These are phyloP conservation scores for Camellia lanceoleosa DNA, from an alignment of 148 eudicot genomes.

Conservation along the genomic window DNA sequence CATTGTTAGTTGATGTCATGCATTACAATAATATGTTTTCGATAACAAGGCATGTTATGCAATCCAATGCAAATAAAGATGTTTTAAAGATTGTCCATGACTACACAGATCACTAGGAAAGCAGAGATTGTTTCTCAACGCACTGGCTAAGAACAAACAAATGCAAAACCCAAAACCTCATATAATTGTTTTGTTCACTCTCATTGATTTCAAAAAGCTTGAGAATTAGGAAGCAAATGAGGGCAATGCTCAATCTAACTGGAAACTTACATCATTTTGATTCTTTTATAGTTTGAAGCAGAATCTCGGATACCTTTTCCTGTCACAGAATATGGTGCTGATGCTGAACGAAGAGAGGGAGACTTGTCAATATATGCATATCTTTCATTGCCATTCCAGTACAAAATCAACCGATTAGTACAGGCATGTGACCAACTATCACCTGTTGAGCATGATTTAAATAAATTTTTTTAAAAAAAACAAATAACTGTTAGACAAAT, in stretches of 20 bases:
- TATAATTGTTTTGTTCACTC: background rate
- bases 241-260: background rate
- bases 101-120: no score
- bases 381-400: constrained; percentile 79
- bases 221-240: background rate
- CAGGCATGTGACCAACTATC: constrained; percentile 97
- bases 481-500: background rate
- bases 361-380: constrained; percentile 84
- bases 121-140: no score
- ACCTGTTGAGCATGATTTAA: constrained; percentile 42
- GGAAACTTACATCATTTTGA: constrained; percentile 47
- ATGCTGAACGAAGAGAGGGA: constrained; percentile 68
- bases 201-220: background rate
- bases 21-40: no score
- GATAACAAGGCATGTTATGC: no score
- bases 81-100: no score
- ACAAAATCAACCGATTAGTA: constrained; percentile 81
- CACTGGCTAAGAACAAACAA: background rate
- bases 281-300: constrained; percentile 57
- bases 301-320: constrained; percentile 68
- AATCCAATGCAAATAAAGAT: no score
- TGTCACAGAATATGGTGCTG: constrained; percentile 73
- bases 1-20: no score
- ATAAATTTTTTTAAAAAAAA: background rate
- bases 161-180: constrained; percentile 4